Base-by-base conservation (phyloP, 2,329 filamentous ascomycete genomes). In the Onygena corvina region DNA sequence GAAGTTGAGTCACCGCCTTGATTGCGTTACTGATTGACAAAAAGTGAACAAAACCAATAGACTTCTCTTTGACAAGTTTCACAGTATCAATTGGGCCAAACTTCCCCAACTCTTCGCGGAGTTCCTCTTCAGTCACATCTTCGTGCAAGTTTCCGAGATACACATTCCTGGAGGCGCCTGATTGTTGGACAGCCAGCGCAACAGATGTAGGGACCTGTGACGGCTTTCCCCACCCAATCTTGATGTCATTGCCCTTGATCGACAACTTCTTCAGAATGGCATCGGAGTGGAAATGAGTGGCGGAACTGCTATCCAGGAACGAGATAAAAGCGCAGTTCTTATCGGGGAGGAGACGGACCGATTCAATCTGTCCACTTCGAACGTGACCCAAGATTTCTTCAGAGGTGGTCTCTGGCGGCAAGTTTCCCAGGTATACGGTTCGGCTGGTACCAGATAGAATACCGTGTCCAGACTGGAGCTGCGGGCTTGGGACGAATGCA, bases 311-410 rank as follows among this genome's bases (percentile, higher is more conserved):
- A 63, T 98, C 92, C 57, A 98, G 76, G 74, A 98, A 98, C 5
- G 92, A 98, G 65, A 98, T 96, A 75, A 98, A 98, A 51, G 92
- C 92, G 64, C 92, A 98, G 76, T 96, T 98, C 86, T 96, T 98
- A 71, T 98, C 92, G 20, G 90, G 87, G 49, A 98, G 76, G 56
- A 98, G 77, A 59, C 92, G 84, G 48, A 98, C 92, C n/a, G 92
- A 96, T 73, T 98, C 92, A 61, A 98, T 96, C 66, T 96, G 92
- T 20, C 92, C 92, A 67, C 92, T 96, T 56, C 92, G 81, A 52
- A 98, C 92, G 62, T 98, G 92, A 56, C 89, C 84, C 50, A 98
- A 74, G 56, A 98, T 94, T 71, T 98, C 92, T 71, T 98, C 92
- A 6, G 92, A 90, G 46, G 86, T 83, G 5, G 92, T 98, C 71